These are phyloP conservation scores for Immersiella caudata DNA, from an alignment of 495 filamentous ascomycete species.

Conservation along the genomic window DNA sequence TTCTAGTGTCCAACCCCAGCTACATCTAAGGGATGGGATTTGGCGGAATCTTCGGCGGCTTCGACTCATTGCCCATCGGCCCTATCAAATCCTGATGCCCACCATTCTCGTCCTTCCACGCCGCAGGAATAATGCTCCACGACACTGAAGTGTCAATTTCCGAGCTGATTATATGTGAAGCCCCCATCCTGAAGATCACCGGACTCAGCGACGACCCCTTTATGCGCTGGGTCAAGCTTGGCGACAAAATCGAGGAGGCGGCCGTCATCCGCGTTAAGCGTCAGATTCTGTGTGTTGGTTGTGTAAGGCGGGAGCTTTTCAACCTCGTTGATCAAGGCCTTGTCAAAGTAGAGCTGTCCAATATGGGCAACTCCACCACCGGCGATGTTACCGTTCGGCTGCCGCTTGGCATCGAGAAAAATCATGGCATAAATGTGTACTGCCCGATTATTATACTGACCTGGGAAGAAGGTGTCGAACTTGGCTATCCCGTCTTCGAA, in stretches of 20 bases:
- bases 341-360: slow-evolving; percentile 62
- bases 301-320: slow-evolving; percentile 57
- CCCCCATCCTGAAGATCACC: slow-evolving; percentile 50
- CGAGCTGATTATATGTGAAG: background rate
- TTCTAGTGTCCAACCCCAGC: too few species aligned
- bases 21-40: background rate
- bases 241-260: too few species aligned
- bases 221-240: too few species aligned
- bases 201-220: slow-evolving; percentile 59
- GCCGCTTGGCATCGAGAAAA: slow-evolving; percentile 52
- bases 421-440: slow-evolving; percentile 47
- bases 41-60: background rate
- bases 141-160: background rate
- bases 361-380: slow-evolving; percentile 53
- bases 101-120: background rate
- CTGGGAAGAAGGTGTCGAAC: slow-evolving; percentile 58
- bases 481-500: slow-evolving; percentile 52
- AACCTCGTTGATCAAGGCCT: slow-evolving; percentile 55
- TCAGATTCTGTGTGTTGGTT: slow-evolving; percentile 54
- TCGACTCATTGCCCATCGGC: background rate
- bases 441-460: slow-evolving; percentile 51
- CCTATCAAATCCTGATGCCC: background rate
- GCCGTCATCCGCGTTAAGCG: slow-evolving; percentile 51
- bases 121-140: background rate
- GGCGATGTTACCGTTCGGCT: slow-evolving; percentile 54